A percentile compares a stretch with the other conserved stretches of the same genome.
Evolutionary conservation across 805 yeast species (phyloP).

Genomic region (Candida qinlingensis): DNA sequence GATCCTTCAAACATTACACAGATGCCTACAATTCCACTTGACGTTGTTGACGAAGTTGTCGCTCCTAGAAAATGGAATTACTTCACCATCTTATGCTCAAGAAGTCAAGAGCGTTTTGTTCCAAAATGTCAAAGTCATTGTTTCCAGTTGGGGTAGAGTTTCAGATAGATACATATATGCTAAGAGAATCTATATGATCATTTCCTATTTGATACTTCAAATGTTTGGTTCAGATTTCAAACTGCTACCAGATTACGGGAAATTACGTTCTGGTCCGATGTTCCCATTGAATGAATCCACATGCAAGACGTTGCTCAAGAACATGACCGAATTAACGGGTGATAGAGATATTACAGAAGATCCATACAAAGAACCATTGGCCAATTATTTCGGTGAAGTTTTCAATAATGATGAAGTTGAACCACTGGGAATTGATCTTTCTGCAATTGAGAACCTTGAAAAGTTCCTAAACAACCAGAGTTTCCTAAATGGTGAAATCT

Average conservation of each 20-base stretch:
- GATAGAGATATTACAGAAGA: constrained; percentile 1
- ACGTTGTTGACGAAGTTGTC: constrained; percentile 3
- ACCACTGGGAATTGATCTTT: constrained; percentile 1
- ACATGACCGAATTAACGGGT: constrained; percentile 4
- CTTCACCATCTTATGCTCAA: neutral
- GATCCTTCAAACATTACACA: constrained; percentile 6
- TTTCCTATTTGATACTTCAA: constrained; percentile 4
- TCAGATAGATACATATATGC: constrained; percentile 5
- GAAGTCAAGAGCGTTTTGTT: neutral
- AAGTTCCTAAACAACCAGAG: constrained; percentile 1
- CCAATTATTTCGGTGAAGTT: constrained; percentile 2
- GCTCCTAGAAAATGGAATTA: neutral
- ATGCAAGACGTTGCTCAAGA: neutral
- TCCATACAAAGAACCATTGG: constrained; percentile 1
- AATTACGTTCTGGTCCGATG: neutral
- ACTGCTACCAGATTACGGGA: neutral
- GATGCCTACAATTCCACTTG: constrained; percentile 4
- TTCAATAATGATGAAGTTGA: neutral
- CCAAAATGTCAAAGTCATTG: constrained; percentile 7
- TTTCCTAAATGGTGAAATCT: neutral
- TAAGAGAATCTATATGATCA: constrained; percentile 6
- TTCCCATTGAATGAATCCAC: neutral
- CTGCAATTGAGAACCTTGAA: constrained; percentile 5
- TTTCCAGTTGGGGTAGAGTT: constrained; percentile 1
- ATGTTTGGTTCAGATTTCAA: neutral